These are phyloP conservation scores for Xylaria sp. DNA, from an alignment of 2,329 filamentous ascomycete species.

Conservation along the genomic window DNA sequence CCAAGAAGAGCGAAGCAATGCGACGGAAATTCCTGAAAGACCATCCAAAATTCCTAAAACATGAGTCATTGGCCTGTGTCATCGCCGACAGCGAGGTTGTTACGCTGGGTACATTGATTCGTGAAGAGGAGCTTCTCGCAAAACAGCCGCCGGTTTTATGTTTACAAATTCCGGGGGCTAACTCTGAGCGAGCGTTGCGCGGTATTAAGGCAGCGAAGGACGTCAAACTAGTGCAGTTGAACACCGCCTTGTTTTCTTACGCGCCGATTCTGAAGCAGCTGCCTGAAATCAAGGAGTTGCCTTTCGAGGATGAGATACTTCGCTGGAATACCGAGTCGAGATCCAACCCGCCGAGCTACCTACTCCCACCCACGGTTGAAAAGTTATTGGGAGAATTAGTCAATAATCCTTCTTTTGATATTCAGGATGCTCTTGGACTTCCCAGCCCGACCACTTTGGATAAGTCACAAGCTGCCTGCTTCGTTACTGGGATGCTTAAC, in stretches of 20 bases:
- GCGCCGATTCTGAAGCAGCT: conserved; percentile 31
- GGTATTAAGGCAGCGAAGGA: conserved; percentile 12
- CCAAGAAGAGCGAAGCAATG: conserved; percentile 17
- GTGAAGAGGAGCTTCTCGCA: conserved; percentile 52
- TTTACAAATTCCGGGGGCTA: conserved; percentile 25
- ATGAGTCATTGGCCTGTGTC: conserved; percentile 26
- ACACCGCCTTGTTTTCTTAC: conserved; percentile 32
- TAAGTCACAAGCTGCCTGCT: conserved; percentile 64
- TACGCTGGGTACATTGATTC: conserved; percentile 53
- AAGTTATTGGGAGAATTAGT: conserved; percentile 22
- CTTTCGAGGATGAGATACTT: conserved; percentile 59
- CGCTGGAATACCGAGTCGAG: conserved; percentile 33
- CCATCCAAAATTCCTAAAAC: conserved; percentile 32
- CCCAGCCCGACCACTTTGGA: conserved; percentile 32
- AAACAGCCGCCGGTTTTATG: conserved; percentile 27
- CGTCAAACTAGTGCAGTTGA: conserved; percentile 24
- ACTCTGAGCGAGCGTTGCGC: conserved; percentile 10
- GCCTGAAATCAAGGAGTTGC: conserved; percentile 26
- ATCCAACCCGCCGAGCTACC: conserved; percentile 14
- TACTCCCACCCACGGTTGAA: conserved; percentile 8
- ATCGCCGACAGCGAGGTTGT: conserved; percentile 24
- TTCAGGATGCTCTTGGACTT: conserved; percentile 5
- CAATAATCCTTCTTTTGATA: conserved; percentile 12
- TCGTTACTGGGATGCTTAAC: conserved; percentile 63
- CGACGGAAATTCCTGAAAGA: conserved; percentile 28